phyloP scores from a whole-genome alignment of 768 basidiomycete genomes.

The Pleurotus tuoliensis region DNA sequence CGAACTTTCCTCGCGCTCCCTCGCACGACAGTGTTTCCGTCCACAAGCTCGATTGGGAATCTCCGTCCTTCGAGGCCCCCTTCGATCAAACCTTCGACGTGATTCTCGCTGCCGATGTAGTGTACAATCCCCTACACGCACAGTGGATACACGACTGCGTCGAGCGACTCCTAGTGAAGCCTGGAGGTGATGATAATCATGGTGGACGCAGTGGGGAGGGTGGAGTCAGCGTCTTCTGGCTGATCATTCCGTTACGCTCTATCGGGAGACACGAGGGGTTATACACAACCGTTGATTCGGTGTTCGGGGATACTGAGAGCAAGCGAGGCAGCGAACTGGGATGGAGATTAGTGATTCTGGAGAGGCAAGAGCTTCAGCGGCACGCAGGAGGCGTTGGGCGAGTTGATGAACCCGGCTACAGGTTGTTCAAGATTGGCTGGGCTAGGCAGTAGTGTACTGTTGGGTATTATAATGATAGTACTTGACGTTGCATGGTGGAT shows the following conservation, averaged over 20 bases:
- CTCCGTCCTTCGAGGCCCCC: conserved; percentile 32
- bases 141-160: conserved; percentile 65
- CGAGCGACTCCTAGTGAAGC: conserved; percentile 39
- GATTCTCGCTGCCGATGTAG: conserved; percentile 75
- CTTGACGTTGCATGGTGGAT: neutral
- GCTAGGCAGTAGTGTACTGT: conserved; percentile 8
- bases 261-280: conserved; percentile 62
- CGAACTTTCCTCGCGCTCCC: conserved; percentile 38
- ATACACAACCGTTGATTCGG: conserved; percentile 48
- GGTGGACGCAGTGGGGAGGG: neutral
- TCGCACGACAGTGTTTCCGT: conserved; percentile 34
- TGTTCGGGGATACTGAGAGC: conserved; percentile 35
- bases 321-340: neutral
- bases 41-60: conserved; percentile 61
- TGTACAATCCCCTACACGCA: conserved; percentile 72
- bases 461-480: neutral
- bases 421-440: conserved; percentile 74
- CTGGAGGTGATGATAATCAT: conserved; percentile 8
- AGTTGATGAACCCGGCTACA: conserved; percentile 68
- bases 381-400: conserved; percentile 51
- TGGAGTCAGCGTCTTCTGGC: conserved; percentile 57
- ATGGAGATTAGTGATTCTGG: conserved; percentile 39
- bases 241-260: conserved; percentile 67
- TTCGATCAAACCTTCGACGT: conserved; percentile 52
- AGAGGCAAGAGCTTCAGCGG: conserved; percentile 42